These are phyloP conservation scores for Cryptococcus sp. DNA, from an alignment of 1,284 basidiomycete genomes.

Conservation along the genomic window DNA sequence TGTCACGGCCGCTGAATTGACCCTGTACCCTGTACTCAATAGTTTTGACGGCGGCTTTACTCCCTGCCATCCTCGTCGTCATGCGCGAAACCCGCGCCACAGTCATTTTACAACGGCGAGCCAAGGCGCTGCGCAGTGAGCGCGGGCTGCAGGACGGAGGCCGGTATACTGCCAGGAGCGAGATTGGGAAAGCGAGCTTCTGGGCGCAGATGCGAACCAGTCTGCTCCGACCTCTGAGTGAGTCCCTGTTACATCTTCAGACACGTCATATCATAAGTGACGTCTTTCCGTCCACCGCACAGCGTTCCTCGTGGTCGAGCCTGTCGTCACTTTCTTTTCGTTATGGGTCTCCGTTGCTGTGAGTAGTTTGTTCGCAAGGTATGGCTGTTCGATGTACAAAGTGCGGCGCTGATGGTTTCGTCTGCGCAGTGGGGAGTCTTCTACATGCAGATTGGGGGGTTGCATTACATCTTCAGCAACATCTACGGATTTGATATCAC, in stretches of 20 bases:
- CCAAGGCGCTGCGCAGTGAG: constrained; percentile 39
- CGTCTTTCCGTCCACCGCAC: background rate
- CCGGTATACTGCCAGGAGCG: constrained; percentile 51
- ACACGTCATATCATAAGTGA: background rate
- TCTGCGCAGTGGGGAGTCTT: constrained; percentile 67
- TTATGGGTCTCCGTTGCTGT: constrained; percentile 69
- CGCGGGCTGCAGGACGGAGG: constrained; percentile 39
- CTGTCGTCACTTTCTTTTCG: constrained; percentile 71
- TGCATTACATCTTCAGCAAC: constrained; percentile 62
- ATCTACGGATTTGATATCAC: constrained; percentile 69
- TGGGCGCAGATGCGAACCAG: constrained; percentile 38
- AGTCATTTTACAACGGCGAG: constrained; percentile 45
- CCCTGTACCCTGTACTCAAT: background rate
- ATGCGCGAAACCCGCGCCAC: constrained; percentile 50
- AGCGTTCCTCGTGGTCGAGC: constrained; percentile 72
- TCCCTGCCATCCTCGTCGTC: constrained; percentile 39
- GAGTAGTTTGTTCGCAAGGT: constrained; percentile 8
- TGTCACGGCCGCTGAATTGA: background rate
- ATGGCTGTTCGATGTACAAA: background rate
- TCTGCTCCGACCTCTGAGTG: constrained; percentile 40
- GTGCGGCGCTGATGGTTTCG: background rate
- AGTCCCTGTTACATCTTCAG: constrained; percentile 11
- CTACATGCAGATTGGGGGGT: constrained; percentile 69
- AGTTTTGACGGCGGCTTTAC: constrained; percentile 37
- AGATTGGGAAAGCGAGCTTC: constrained; percentile 44